Conservation (phyloP, 2,329 filamentous ascomycete species). For the Fusarium burgessii region DNA sequence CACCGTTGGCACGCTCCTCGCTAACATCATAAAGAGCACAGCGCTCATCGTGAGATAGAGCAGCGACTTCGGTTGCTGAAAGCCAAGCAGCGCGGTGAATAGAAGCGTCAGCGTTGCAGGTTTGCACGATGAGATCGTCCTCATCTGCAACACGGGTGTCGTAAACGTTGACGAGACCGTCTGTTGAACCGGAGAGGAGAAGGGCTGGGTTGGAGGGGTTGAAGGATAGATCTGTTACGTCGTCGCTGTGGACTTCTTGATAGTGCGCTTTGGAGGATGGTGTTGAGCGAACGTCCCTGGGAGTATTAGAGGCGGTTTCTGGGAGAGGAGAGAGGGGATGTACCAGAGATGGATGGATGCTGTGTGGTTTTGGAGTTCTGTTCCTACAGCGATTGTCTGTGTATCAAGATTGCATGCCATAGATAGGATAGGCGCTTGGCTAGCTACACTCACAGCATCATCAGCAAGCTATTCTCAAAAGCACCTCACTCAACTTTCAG, state of each 20-base stretch:
- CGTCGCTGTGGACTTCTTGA: constrained; percentile 75
- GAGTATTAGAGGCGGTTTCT: background rate
- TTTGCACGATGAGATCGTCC: constrained; percentile 81
- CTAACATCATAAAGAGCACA: constrained; percentile 79
- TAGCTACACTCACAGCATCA: constrained; percentile 50
- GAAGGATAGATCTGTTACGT: constrained; percentile 70
- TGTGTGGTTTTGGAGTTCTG: constrained; percentile 75
- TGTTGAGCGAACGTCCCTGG: constrained; percentile 68
- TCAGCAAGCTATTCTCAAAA: background rate
- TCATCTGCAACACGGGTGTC: constrained; percentile 78
- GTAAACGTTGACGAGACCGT: constrained; percentile 82
- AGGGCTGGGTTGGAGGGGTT: constrained; percentile 71
- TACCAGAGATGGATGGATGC: constrained; percentile 73
- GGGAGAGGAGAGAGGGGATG: constrained; percentile 18
- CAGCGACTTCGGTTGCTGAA: constrained; percentile 72
- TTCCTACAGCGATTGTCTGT: constrained; percentile 76
- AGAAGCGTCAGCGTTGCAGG: constrained; percentile 81
- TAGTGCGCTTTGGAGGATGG: constrained; percentile 65
- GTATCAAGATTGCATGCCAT: constrained; percentile 70
- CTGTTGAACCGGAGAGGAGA: constrained; percentile 81
- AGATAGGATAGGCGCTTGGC: constrained; percentile 68
- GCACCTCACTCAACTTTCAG: constrained; percentile 11
- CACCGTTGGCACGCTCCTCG: constrained; percentile 70
- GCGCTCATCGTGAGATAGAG: constrained; percentile 82
- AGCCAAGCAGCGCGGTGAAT: constrained; percentile 82